A percentile compares a stretch with the other conserved stretches of the same genome.
Conservation (phyloP, 306 rosid species). For the Ormosia semicastrata region DNA sequence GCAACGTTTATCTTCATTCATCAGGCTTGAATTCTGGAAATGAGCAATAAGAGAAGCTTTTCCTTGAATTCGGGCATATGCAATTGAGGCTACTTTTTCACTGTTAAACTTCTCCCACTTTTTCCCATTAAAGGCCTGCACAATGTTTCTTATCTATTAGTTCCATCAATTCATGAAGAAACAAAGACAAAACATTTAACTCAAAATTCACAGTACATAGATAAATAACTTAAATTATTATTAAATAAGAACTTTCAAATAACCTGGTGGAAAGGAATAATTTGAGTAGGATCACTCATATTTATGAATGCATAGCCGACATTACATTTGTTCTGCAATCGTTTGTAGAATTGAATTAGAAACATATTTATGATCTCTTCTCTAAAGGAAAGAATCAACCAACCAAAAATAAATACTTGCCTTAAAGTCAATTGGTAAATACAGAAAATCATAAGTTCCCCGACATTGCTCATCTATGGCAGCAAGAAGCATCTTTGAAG, state of each 20-base stretch:
- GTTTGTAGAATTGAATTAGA: conserved; percentile 18
- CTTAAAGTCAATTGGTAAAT: conserved; percentile 78
- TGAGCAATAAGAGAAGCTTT: conserved; percentile 68
- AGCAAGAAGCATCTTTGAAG: conserved; percentile 83
- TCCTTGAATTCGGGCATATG: conserved; percentile 82
- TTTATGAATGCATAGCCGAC: conserved; percentile 85
- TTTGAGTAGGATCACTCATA: conserved; percentile 66
- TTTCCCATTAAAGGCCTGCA: conserved; percentile 77
- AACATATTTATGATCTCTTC: neutral
- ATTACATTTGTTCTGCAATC: conserved; percentile 73
- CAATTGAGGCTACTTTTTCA: conserved; percentile 76
- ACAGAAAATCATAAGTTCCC: conserved; percentile 77
- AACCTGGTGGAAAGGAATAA: conserved; percentile 70
- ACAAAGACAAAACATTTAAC: neutral
- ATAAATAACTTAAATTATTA: neutral
- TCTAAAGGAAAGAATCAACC: neutral
- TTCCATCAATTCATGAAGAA: neutral
- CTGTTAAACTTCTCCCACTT: conserved; percentile 84
- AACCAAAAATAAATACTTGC: conserved; percentile 37
- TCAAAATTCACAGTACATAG: neutral
- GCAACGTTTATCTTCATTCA: conserved; percentile 76
- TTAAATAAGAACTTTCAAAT: neutral
- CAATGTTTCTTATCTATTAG: neutral
- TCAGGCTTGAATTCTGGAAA: conserved; percentile 78
- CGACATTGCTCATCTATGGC: conserved; percentile 74